Base-by-base conservation (phyloP, 1,284 basidiomycete genomes). In the Afroboletus lepidellus region DNA sequence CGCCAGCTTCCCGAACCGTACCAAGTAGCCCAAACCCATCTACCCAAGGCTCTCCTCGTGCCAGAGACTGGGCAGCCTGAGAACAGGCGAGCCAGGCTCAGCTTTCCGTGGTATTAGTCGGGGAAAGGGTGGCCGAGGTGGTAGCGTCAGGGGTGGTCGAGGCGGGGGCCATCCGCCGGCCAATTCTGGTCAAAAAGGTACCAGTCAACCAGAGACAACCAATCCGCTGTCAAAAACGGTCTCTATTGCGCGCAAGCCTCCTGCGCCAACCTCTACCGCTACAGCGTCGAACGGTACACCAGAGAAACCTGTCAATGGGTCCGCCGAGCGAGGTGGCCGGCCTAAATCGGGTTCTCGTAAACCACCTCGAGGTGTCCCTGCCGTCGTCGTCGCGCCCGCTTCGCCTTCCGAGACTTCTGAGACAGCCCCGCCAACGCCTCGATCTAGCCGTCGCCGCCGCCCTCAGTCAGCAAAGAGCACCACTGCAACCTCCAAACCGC, bases 1-100 rank as follows among this genome's bases (percentile, higher is more conserved):
- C 63, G 30, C 58, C 65, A 53, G 53, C 63, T 46, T 60, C 69
- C n/a, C 57, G 64, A 36, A 65, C 60, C 20, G 57, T 65, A 16
- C 60, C 67, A 37, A 62, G 56, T 46, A 63, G 58, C 48, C 61
- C 69, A 53, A 60, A 57, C 39, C 47, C 61, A 15, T 57, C 66
- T 37, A 27, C 42, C 38, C 60, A 63, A 43, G 53, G 61, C 24
- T 58, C 65, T 48, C 60, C 71, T 48, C 71, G 73, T 46, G 51
- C 46, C n/a, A 63, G 66, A 50, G 74, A 73, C 46, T 81, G 81
- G 81, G 65, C 41, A 72, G 8, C 36, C 16, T 52, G 37, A 67
- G 73, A 43, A 64, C 66, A 23, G 72, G 71, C 41, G 83, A 83
- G 36, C 66, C 77, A 51, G 77, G 77, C 11, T 71, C 78, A 30